Base-by-base conservation (phyloP, 2,329 filamentous ascomycete genomes). In the Magnaporthales sp. region DNA sequence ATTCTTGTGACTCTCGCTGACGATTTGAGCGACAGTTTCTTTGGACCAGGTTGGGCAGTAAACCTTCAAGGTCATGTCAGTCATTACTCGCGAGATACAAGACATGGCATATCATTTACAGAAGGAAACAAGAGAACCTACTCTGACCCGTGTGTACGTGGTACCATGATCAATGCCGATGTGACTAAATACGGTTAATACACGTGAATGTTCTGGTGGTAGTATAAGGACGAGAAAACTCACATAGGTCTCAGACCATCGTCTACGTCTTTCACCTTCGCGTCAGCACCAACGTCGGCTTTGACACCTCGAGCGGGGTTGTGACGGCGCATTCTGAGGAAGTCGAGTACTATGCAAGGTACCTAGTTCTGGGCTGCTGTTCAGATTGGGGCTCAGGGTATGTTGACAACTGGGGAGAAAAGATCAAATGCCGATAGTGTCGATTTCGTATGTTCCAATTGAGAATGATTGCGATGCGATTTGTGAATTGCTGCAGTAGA, bases 121-220 rank as follows among this genome's bases (percentile, higher is more conserved):
- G n/a, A n/a, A n/a, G n/a, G n/a, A n/a, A n/a, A n/a, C n/a, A n/a
- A 26, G 24, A 58, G 1, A 38, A 26, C 54, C 26, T 8, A 58
- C 54, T 10, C 62, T 31, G 15, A 26, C n/a, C 3, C 62, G 62
- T 29, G 62, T 64, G 31, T 46, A 64, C 8, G 62, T 64, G 3
- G 62, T 64, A 10, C 62, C 62, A 51, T 64, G 62, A 27, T 64
- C 62, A 46, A 64, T 64, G 9, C 62, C 62, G 15, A 64, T 38
- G 19, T 64, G 62, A 3, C 62, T 64, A 13, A 30, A 2, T 2
- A 26, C 9, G 22, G n/a, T 58, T 58, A 58, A 22, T 22, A 2
- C 4, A 2, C 1, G n/a, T 4, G 24, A 58, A 26, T 11, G 0
- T 2, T 51, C 5, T 8, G 22, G 11, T 13, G 11, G 6, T 15